Evolutionary conservation across 1,284 basidiomycete genomes (phyloP), one percentile per base, ranked within the genome.

Genomic region (Cutaneotrichosporon daszewskae): DNA sequence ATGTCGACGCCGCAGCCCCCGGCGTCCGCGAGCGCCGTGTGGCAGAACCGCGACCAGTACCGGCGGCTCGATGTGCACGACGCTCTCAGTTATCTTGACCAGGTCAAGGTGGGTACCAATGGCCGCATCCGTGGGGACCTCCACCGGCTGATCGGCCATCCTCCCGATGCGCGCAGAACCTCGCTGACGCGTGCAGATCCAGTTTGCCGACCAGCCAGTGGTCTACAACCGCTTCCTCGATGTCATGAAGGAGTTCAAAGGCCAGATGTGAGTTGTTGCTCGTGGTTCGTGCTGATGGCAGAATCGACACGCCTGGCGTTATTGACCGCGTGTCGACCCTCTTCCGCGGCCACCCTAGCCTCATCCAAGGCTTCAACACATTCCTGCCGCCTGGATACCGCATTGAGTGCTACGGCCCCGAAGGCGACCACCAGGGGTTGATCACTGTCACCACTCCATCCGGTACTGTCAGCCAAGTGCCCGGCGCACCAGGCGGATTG

Each of bases 241-340:
- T 70, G 95, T 97, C 64, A 97, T 97, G 94, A 98, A 97, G 75
- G 94, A 98, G 68, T 95, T 95, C 72, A 95, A 96, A 75, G 85
- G 85, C 58, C 86, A 92, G 72, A 78, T 79, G 90, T 95, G 69
- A 75, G 87, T 79, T 35, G 4, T 13, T 22, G 33, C 11, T 8
- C 11, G 13, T 35, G 18, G 33, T 22, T 33, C 19, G 33, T 20
- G 13, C 5, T 27, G 14, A 10, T 14, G 33, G 32, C 72, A 95
- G 90, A 49, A 96, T 98, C 69, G 94, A 98, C 75, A 98, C 95
- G 0, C 95, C 94, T 1, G 94, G 92, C 49, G 95, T 98, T 60
- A 99, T 99, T 66, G 84, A 92, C 60, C 86, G 95, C 46, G 94
- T 98, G 41, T 97, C 92, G 2, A 82, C 80, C 54, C 82, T 99